A percentile compares a stretch with the other conserved stretches of the same genome.
phyloP scores from a whole-genome alignment of 1,284 basidiomycete genomes.

The Singerocomus rubriflavus region DNA sequence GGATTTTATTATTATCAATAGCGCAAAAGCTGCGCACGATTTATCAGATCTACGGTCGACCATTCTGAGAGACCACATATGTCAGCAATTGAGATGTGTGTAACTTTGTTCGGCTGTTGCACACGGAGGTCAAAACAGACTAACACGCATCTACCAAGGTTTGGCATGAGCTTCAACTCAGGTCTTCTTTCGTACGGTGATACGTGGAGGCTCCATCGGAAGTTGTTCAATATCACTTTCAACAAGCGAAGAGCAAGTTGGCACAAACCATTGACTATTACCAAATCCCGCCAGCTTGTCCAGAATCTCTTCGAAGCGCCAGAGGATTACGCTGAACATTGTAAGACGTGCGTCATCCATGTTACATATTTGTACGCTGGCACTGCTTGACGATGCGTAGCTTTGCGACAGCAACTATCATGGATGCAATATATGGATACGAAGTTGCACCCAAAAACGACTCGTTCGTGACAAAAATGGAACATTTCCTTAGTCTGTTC shows the following conservation, averaged over 20 bases:
- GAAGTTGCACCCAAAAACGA: conserved; percentile 23
- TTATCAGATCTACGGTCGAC: conserved; percentile 40
- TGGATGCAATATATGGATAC: conserved; percentile 28
- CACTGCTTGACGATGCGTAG: conserved; percentile 12
- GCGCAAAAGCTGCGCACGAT: conserved; percentile 35
- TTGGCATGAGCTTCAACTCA: conserved; percentile 33
- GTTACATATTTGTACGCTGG: background rate
- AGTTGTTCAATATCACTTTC: conserved; percentile 20
- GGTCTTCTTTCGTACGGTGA: conserved; percentile 27
- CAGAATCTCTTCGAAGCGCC: conserved; percentile 25
- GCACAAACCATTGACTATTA: conserved; percentile 20
- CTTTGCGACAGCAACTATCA: conserved; percentile 23
- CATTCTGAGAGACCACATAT: conserved; percentile 38
- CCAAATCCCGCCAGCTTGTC: conserved; percentile 23
- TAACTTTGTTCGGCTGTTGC: background rate
- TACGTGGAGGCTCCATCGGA: conserved; percentile 27
- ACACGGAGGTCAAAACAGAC: background rate
- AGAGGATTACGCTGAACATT: conserved; percentile 15
- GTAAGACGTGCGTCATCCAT: conserved; percentile 18
- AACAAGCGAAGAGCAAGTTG: conserved; percentile 12
- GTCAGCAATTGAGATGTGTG: conserved; percentile 22
- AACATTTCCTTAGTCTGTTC: conserved; percentile 17
- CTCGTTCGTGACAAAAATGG: conserved; percentile 24
- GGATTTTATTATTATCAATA: conserved; percentile 40
- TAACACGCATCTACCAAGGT: conserved; percentile 18